Evolutionary conservation across 2,329 filamentous ascomycete species (phyloP), one percentile per base, ranked within the genome.

Genomic region (Trichoderma sp.): DNA sequence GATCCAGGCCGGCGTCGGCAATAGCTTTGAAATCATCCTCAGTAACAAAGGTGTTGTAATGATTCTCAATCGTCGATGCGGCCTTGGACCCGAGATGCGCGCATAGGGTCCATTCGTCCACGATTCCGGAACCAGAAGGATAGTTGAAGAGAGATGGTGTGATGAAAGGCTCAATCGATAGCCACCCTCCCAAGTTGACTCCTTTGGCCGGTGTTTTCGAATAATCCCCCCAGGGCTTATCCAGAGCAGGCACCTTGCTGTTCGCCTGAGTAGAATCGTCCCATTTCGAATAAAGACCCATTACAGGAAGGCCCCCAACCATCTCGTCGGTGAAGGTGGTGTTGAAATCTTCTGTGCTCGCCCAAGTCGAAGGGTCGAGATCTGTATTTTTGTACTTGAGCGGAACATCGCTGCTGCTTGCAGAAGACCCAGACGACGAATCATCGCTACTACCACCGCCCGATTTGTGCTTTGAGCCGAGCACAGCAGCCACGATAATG

Each of bases 131-230:
- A 17, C 80, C 79, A 6, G 85, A 83, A 78, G 92, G 93, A 73
- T 87, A 87, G 73, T 89, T 83, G 82, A 99, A 99, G 30, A 97
- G 87, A 0, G 95, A 98, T 0, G 96, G 96, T 4, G 93, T 95
- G 79, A 99, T 98, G 80, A 97, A 98, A 0, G 96, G 96, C 78
- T 99, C 96, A 13, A 99, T 84, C 3, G 92, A 93, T 2, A 99
- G 88, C 96, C 96, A 99, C 13, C 96, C 96, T 65, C 96, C 96
- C 1, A 98, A 80, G 77, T 97, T 98, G 43, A 98, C 93, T 1
- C 96, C 96, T 7, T 95, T 90, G 28, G 97, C 94, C 2, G 95
- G 94, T 69, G 86, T 90, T 26, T 88, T 89, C 2, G 90, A 88
- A 76, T 98, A 99, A 2, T 91, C 84, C 7, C 90, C 90, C 88